Base-by-base conservation (phyloP, 2,329 filamentous ascomycete species). In the Pseudogymnoascus sp. region DNA sequence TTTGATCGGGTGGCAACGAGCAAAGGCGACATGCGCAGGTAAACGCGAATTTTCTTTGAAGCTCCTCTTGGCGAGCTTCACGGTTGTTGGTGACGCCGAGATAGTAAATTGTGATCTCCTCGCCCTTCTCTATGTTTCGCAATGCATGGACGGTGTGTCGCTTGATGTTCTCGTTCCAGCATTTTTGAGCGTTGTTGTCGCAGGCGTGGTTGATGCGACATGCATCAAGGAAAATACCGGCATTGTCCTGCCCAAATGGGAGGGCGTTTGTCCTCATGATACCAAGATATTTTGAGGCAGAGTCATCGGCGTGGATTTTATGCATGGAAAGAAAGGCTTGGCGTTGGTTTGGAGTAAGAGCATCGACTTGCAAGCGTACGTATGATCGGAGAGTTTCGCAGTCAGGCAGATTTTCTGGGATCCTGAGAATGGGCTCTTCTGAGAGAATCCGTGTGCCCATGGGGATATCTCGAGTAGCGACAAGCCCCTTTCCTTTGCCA, bases 401-500 rank as follows among this genome's bases (percentile, higher is more conserved):
- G 16, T 16, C 34, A 3, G 12, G 42, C 9, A 31, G 18, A n/a
- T 28, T 9, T 43, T 60, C 62, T 31, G 12, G 34, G 3, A 69
- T 61, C 36, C 70, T 76, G 65, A 80, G 68, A 42, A 78, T 67
- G 2, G 77, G 73, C 4, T 69, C 63, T 79, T 80, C 77, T 16
- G 68, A 73, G 31, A 79, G 65, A 62, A 80, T 75, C 25, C 74
- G 69, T 7, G 74, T 77, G 46, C 77, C 77, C 63, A 68, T 74
- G 2, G 69, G 62, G 63, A 79, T 77, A 56, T 73, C 65, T 21
- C 65, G 59, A 5, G 42, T 71, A 8, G 77, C 76, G 59, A 79
- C 65, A 5, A 80, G 70, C 6, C 78, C 77, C 69, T 75, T 77
- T n/a, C 78, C 77, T 69, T 75, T 77, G 16, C 71, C 75, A 40